phyloP scores from a whole-genome alignment of 306 rosid species.

The Pterocarpus macrocarpus region DNA sequence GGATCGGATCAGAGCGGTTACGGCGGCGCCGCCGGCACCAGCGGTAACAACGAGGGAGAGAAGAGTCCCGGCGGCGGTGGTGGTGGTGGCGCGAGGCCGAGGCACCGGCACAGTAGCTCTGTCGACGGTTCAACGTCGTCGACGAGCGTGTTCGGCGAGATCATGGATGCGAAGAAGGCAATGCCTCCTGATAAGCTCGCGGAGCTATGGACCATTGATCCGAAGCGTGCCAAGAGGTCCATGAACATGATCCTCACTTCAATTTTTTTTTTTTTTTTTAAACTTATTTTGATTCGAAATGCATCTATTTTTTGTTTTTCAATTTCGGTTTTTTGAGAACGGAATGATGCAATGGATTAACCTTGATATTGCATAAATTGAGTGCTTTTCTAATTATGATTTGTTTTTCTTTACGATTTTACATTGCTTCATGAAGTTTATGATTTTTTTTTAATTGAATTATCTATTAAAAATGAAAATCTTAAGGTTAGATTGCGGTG shows the following conservation, averaged over 20 bases:
- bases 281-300: conserved; percentile 25
- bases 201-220: conserved; percentile 96
- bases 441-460: not conserved
- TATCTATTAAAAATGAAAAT: not conserved
- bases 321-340: not conserved
- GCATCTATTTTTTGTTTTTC: not conserved
- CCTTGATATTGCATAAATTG: conserved; percentile 9
- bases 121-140: conserved; percentile 78
- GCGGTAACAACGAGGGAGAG: conserved; percentile 62
- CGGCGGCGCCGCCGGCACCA: conserved; percentile 49
- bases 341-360: not conserved
- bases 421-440: not conserved
- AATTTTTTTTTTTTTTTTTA: not conserved
- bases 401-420: not conserved
- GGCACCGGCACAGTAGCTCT: conserved; percentile 86
- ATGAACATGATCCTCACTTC: conserved; percentile 30
- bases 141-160: conserved; percentile 80
- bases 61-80: conserved; percentile 52
- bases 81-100: conserved; percentile 41
- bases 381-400: not conserved
- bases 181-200: conserved; percentile 99
- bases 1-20: conserved; percentile 64
- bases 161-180: conserved; percentile 99
- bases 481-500: not conserved
- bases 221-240: conserved; percentile 99